Evolutionary conservation across 2,329 filamentous ascomycete species (phyloP).

Genomic region (Trichoderma breve): DNA sequence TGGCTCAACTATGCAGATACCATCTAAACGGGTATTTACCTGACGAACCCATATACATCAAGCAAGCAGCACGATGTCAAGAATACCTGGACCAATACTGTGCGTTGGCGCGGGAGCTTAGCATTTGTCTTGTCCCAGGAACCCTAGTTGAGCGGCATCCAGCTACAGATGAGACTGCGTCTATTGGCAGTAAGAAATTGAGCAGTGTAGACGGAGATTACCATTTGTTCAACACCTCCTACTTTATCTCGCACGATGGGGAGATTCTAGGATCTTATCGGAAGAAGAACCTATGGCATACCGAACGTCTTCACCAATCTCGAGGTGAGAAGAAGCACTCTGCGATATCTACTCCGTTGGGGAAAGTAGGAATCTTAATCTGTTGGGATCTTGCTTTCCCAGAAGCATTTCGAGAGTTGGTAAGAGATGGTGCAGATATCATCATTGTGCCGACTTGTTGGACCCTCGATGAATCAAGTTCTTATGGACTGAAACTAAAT

Average conservation of each 20-base stretch:
- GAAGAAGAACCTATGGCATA: background rate
- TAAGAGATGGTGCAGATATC: background rate
- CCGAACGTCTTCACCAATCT: background rate
- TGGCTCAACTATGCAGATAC: background rate
- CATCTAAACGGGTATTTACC: background rate
- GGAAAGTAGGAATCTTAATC: background rate
- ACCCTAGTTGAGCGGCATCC: background rate
- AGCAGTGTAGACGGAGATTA: background rate
- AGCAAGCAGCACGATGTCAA: background rate
- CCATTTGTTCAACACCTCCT: background rate
- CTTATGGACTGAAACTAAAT: background rate
- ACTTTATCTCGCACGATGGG: background rate
- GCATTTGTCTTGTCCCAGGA: background rate
- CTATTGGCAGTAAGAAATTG: background rate
- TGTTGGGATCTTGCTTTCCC: background rate
- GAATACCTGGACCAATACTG: background rate
- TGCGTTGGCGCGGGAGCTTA: background rate
- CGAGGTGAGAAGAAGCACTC: background rate
- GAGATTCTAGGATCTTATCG: background rate
- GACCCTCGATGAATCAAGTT: background rate
- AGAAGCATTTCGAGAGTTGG: background rate
- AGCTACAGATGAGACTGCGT: background rate
- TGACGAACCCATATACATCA: background rate
- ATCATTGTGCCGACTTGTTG: background rate
- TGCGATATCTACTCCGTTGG: background rate